Evolutionary conservation across 2,329 filamentous ascomycete species (phyloP), one percentile per base, ranked within the genome.

Genomic region (Fusarium chuoi): DNA sequence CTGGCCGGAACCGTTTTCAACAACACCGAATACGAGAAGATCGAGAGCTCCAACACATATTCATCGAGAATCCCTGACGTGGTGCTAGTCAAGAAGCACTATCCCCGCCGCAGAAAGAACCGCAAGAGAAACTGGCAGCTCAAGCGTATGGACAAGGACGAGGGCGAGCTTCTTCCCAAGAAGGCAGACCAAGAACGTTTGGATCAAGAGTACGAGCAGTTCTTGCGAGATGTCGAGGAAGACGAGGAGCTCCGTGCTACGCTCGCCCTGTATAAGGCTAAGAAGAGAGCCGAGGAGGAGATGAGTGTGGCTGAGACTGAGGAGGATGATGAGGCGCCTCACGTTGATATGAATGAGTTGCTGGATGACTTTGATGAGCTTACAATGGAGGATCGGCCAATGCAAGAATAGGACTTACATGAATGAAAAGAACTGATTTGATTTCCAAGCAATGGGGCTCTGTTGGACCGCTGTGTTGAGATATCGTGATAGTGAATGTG

Each of bases 31-130:
- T 95, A 93, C 76, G 95, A 98, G 77, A 93, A 92, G 61, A 88
- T 98, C 39, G 95, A 98, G 82, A 84, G 89, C 57, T 94, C 92
- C 60, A 90, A 90, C 81, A 90, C 92, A 57, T 96, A 97, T 83
- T 86, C 90, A 6, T 92, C 91, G 7, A 91, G 88, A 7, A 93
- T 99, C 63, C 96, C 96, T 0, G 96, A 99, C 79, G 96, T 98
- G 0, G 85, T 99, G 12, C 88, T 99, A 7, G 94, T 99, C 82
- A 98, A 97, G 94, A 99, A 99, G 84, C 92, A 94, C 88, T 99
- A 97, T 84, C 91, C 93, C 68, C 91, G 94, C 77, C 93, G 93
- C 84, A 92, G 93, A 87, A 97, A 96, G 89, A 84, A 84, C 78
- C 92, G 91, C 86, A 89, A 88, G 83, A 91, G 97, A 77, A 94